These are phyloP conservation scores for Aspergillus sp. DNA, from an alignment of 2,329 filamentous ascomycete species.

Conservation along the genomic window DNA sequence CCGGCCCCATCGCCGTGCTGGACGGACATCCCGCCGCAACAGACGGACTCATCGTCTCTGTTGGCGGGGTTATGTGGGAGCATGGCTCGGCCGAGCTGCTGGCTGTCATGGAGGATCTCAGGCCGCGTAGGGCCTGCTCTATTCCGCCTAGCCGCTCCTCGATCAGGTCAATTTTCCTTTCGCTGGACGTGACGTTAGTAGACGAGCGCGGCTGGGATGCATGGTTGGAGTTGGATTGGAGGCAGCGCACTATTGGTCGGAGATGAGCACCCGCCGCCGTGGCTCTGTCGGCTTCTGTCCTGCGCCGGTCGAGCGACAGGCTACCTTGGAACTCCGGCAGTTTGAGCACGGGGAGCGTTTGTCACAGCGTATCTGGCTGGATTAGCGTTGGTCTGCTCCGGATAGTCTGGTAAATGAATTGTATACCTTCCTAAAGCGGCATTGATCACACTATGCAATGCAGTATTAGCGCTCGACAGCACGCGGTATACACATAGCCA, in stretches of 20 bases:
- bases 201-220: too few species aligned
- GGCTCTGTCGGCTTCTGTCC: slow-evolving; percentile 27
- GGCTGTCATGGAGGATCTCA: slow-evolving; percentile 10
- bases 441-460: slow-evolving; percentile 24
- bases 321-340: slow-evolving; percentile 27
- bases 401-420: background rate
- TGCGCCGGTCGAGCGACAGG: slow-evolving; percentile 30
- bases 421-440: slow-evolving; percentile 23
- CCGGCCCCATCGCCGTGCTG: slow-evolving; percentile 18
- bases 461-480: background rate
- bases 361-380: slow-evolving; percentile 32
- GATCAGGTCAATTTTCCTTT: slow-evolving; percentile 46
- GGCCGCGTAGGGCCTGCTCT: slow-evolving; percentile 27
- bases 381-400: background rate
- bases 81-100: slow-evolving; percentile 2
- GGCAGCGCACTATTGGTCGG: slow-evolving; percentile 31
- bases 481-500: too few species aligned
- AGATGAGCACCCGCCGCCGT: slow-evolving; percentile 32
- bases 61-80: slow-evolving; percentile 7
- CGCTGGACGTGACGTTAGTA: too few species aligned
- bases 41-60: slow-evolving; percentile 7
- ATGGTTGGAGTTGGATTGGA: background rate
- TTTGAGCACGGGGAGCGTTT: slow-evolving; percentile 34
- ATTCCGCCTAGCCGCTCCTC: slow-evolving; percentile 43
- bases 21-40: slow-evolving; percentile 5